A percentile compares a stretch with the other conserved stretches of the same genome.
Evolutionary conservation across 768 basidiomycete species (phyloP).

Genomic region (Termitomyces sp.): DNA sequence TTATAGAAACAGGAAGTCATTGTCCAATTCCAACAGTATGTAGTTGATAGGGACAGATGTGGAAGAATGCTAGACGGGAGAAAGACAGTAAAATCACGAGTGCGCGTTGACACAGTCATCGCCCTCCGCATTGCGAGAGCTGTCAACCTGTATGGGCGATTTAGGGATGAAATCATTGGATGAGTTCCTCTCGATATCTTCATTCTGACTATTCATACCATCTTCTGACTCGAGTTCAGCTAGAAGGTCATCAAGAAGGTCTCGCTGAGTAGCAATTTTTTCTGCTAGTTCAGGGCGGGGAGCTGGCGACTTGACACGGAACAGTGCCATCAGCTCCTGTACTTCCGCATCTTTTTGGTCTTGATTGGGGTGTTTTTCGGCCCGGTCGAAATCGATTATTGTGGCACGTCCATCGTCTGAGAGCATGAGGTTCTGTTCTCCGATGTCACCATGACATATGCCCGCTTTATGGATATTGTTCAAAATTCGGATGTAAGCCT

Average conservation of each 20-base stretch:
- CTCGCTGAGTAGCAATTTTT: neutral
- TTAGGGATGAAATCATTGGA: no score
- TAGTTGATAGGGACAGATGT: neutral
- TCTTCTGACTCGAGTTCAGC: neutral
- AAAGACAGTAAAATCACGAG: neutral
- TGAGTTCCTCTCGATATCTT: no score
- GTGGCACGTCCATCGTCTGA: neutral
- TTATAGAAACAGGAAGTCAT: no score
- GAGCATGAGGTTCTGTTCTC: neutral
- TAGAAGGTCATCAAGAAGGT: neutral
- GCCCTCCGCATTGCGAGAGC: neutral
- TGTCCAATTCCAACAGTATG: neutral
- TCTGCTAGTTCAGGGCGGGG: neutral
- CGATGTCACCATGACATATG: neutral
- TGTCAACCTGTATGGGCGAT: no score
- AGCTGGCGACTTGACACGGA: neutral
- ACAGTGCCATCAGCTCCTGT: neutral
- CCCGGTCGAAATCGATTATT: neutral
- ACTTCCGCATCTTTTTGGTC: no score
- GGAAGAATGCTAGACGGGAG: neutral
- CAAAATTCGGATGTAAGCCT: neutral
- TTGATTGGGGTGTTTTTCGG: neutral
- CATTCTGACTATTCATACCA: neutral
- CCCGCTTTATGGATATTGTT: neutral
- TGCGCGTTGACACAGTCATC: neutral